Evolutionary conservation across 495 filamentous ascomycete genomes (phyloP), one percentile per base, ranked within the genome.

Genomic region (Penicillium riverlandense): DNA sequence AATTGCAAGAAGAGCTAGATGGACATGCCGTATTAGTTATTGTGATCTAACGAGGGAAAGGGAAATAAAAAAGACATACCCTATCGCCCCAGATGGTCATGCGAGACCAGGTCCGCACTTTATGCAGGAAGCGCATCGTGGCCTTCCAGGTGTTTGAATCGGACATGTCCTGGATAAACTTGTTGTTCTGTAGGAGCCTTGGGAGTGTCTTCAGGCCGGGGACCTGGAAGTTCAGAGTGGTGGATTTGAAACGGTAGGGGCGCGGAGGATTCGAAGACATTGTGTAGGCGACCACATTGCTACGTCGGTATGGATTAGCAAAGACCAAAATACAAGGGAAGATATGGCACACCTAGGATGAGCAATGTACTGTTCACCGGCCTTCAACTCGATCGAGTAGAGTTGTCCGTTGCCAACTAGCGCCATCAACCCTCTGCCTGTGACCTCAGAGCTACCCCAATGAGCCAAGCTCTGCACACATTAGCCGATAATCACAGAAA

Each of bases 81-180:
- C 91, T 69, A 61, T 98, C 92, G 28, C 92, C 92, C 88, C 87
- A 95, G n/a, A 98, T 85, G 4, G 83, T 83, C 55, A 84, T 72
- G 43, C 90, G 75, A 29, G 78, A 72, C 63, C 85, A 84, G 1
- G 87, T 91, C 30, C 87, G 75, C 12, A 94, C 43, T 30, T 57
- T 73, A 59, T 82, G 89, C 29, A 85, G 51, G 14, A 80, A 47
- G 9, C 66, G 68, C 41, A 78, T 74, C 0, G 90, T 53, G 1
- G 65, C 64, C 52, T 82, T 85, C 79, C 88, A 96, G 2, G 79
- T 78, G 9, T 74, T 61, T 1, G 86, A 83, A 30, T 79, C 71
- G 15, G 78, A 72, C 74, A 94, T 79, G 10, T 71, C 78, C 14
- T 69, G 72, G 45, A 94, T 76, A 59, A 94, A 91, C 35, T 80